Evolutionary conservation across 345 rosid genomes (phyloP), one percentile per base, ranked within the genome.

Genomic region (Acer saccharum): DNA sequence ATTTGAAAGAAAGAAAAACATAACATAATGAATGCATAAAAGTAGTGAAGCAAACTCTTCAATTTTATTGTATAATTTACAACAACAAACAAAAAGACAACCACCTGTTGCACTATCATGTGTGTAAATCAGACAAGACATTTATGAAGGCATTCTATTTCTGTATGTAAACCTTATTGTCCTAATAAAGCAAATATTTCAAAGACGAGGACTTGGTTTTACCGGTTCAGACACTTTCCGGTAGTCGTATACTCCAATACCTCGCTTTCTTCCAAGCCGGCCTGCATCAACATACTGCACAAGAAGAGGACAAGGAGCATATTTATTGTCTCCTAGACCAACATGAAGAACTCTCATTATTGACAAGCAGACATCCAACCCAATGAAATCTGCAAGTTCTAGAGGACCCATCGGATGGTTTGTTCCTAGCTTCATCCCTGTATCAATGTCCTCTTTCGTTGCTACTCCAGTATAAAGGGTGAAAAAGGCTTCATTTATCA

Each of bases 321-420:
- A 91, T 43, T 90, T 96, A 23, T 72, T 69, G 68, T 89, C 94
- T 29, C 97, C 96, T 23, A 95, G 81, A 60, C 97, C 97, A 1
- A 84, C 61, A 32, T 88, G 90, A 81, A 93, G 91, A 64, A 92
- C 97, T 78, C 85, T 89, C 95, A 93, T 89, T 69, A 95, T 76
- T 2, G 98, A 92, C 72, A 95, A 79, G 84, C 98, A 95, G 35
- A 90, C 89, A 55, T 92, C 97, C 72, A 93, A 72, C 72, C 98
- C 97, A 25, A 95, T 92, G 44, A 93, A 89, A 80, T 95, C 98
- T 0, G 98, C 98, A 50, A 95, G 90, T 81, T 89, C 86, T 77
- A 93, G 79, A 48, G 97, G 98, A 66, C 98, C 98, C 97, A 89
- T 88, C 0, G 98, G 98, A 21, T 93, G 98, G 84, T 95, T 93